Evolutionary conservation across 805 yeast species (phyloP), one percentile per base, ranked within the genome.

Genomic region (Lachancea dasiensis): DNA sequence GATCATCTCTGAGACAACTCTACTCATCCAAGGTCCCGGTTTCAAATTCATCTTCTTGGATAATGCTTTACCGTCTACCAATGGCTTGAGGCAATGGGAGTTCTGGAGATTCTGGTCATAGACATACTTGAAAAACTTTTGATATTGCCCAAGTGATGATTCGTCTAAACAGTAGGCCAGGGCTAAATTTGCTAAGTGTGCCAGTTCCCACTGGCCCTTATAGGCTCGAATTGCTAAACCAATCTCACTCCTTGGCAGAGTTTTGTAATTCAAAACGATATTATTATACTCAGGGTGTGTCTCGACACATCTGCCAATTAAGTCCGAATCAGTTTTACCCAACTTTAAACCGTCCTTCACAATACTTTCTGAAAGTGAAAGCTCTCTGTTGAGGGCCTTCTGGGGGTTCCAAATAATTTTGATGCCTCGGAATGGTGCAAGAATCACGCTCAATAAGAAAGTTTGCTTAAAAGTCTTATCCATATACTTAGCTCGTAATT

Each of bases 1-100:
- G 22, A 86, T 57, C 5, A 84, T 68, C 31, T 69, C 59, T 5
- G 75, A 75, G 41, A 76, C 70, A 6, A 79, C 60, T 6, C 60
- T 60, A 6, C 75, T 68, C 72, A 90, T 68, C 96, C 97, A 87
- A 5, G 89, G 87, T 0, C 98, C 98, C 0, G 90, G 85, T 52
- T 81, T 82, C 39, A 67, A 64, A 16, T 68, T 61, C 20, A 83
- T 58, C 15, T 66, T 58, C 29, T 65, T 60, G 36, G 72, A 63
- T 31, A 90, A 58, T 31, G 74, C 72, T 48, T 83, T 86, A 11
- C 98, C 95, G 58, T 85, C 86, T 9, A 89, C 59, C 5, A 85
- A 46, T 1, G 90, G 84, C 51, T 76, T 82, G 40, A 81, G 43
- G 0, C 50, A 54, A 51, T 75, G 52, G 19, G 49, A 47, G 21